A percentile compares a stretch with the other conserved stretches of the same genome.
Evolutionary conservation across 2,329 filamentous ascomycete genomes (phyloP).

Genomic region (Penicillium verrucosum): DNA sequence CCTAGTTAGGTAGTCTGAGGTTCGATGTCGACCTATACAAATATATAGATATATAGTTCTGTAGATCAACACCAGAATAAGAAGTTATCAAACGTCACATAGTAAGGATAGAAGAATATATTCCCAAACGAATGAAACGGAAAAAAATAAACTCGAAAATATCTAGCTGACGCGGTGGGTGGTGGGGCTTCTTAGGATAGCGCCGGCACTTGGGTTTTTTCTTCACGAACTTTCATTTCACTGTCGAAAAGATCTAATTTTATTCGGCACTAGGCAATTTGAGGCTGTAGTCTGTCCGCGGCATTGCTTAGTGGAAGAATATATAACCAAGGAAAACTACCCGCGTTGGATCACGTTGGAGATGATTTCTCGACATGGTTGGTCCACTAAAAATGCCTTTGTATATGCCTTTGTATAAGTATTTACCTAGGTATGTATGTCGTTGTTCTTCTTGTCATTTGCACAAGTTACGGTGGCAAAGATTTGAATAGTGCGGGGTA

Average conservation of each 20-base stretch:
- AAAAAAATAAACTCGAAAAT: neutral
- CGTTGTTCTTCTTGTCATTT: neutral
- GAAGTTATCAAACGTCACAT: neutral
- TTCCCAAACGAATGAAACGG: neutral
- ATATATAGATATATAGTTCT: too few species aligned
- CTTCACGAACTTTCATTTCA: neutral
- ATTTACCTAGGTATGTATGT: neutral
- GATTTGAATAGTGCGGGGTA: too few species aligned
- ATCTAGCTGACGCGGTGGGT: slow-evolving; percentile 16
- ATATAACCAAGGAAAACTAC: neutral
- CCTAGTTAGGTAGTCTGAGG: neutral
- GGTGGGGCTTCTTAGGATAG: slow-evolving; percentile 19
- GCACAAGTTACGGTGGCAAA: neutral
- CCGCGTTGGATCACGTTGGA: neutral
- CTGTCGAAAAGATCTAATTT: neutral
- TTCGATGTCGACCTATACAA: neutral
- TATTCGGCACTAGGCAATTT: neutral
- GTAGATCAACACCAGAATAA: neutral
- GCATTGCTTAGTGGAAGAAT: neutral
- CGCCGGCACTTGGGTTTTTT: slow-evolving; percentile 14
- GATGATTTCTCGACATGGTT: neutral
- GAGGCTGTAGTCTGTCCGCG: neutral
- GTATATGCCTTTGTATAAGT: neutral
- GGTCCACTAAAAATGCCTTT: neutral
- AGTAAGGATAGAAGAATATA: too few species aligned